Evolutionary conservation across 2,329 filamentous ascomycete species (phyloP).

Genomic region (Cryphonectria parasitica): DNA sequence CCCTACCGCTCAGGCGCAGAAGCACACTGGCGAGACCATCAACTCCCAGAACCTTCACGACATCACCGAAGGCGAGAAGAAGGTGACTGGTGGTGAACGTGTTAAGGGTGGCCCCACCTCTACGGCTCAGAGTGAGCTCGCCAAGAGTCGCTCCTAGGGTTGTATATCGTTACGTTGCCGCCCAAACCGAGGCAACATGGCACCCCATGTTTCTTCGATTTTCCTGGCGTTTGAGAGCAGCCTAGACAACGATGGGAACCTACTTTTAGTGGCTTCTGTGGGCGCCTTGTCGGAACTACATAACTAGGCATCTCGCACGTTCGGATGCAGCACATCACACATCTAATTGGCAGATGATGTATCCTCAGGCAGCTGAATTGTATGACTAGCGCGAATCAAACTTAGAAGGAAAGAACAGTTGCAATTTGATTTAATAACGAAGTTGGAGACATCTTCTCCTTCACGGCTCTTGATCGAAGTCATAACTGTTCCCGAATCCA

Average conservation of each 20-base stretch:
- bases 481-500: slow-evolving; percentile 64
- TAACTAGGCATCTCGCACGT: neutral
- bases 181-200: no score
- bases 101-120: slow-evolving; percentile 45
- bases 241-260: neutral
- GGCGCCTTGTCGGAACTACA: neutral
- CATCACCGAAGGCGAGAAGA: slow-evolving; percentile 46
- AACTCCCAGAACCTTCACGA: slow-evolving; percentile 42
- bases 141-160: slow-evolving; percentile 28
- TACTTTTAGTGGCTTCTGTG: neutral
- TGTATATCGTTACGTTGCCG: neutral
- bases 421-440: neutral
- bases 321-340: neutral
- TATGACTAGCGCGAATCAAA: neutral
- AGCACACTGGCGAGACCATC: slow-evolving; percentile 41
- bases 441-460: neutral
- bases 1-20: slow-evolving; percentile 47
- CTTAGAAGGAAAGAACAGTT: neutral
- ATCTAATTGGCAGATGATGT: neutral
- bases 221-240: neutral
- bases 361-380: neutral
- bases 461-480: slow-evolving; percentile 55
- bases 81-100: slow-evolving; percentile 40
- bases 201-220: neutral
- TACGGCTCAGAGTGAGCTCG: slow-evolving; percentile 41